Percentiles rank a stretch among this genome's conserved stretches.
These are phyloP conservation scores for Ceratobasidium sp. DNA, from an alignment of 1,284 basidiomycete genomes.

Conservation along the genomic window DNA sequence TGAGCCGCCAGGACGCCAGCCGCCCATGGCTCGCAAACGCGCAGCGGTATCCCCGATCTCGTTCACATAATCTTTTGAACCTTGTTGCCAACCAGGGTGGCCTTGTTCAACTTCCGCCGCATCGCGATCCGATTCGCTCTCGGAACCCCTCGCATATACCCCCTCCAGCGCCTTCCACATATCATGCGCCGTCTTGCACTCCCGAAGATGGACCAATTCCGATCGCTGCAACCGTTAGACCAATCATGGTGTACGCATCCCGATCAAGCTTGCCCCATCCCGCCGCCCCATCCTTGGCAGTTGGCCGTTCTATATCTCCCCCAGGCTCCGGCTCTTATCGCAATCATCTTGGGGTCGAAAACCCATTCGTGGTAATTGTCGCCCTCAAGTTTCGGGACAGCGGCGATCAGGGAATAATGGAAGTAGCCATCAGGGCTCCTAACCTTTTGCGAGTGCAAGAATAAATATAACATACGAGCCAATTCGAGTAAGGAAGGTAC, in stretches of 20 bases:
- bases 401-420: neutral
- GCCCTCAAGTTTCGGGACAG: constrained; percentile 2
- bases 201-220: constrained; percentile 2
- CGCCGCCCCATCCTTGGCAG: neutral
- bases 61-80: no score
- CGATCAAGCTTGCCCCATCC: neutral
- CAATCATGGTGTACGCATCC: constrained; percentile 17
- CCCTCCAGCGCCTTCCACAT: constrained; percentile 1
- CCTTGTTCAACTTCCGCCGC: no score
- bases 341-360: constrained; percentile 11
- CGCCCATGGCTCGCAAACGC: no score
- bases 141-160: no score
- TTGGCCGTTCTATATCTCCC: neutral
- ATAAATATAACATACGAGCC: no score
- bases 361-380: constrained; percentile 11
- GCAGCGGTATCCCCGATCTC: no score
- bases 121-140: no score
- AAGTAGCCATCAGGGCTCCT: constrained; percentile 6
- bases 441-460: constrained; percentile 19
- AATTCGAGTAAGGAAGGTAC: no score
- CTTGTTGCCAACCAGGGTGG: no score
- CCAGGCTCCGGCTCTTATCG: neutral
- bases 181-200: neutral
- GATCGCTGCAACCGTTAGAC: constrained; percentile 3
- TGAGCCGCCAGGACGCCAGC: no score